A percentile compares a stretch with the other conserved stretches of the same genome.
These are phyloP conservation scores for Galium porrigens DNA, from an alignment of 305 asterid species.

Conservation along the genomic window DNA sequence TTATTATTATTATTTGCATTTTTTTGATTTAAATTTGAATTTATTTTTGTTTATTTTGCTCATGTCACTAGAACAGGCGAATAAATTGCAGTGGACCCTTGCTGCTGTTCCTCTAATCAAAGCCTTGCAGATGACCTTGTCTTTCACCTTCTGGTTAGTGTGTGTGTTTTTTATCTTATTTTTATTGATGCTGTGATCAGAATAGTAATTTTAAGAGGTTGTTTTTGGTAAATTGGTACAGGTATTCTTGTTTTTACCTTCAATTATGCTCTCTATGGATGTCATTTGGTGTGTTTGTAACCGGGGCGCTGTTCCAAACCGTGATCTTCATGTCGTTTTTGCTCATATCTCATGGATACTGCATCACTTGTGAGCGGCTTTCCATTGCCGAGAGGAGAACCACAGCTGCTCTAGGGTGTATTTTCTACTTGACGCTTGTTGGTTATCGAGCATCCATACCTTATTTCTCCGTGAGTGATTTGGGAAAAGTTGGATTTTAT, in stretches of 20 bases:
- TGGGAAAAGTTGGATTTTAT: background rate
- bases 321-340: constrained; percentile 46
- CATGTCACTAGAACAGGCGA: constrained; percentile 40
- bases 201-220: background rate
- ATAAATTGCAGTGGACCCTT: constrained; percentile 74
- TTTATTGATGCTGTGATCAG: background rate
- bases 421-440: constrained; percentile 63
- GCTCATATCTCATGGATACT: constrained; percentile 68
- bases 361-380: constrained; percentile 69
- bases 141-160: constrained; percentile 72
- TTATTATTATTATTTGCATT: background rate
- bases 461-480: constrained; percentile 56
- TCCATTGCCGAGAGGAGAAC: constrained; percentile 54
- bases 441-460: constrained; percentile 77
- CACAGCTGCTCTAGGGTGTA: constrained; percentile 44
- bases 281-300: constrained; percentile 75
- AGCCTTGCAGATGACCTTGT: constrained; percentile 55
- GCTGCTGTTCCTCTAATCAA: constrained; percentile 64
- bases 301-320: constrained; percentile 62
- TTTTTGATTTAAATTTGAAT: constrained; percentile 6
- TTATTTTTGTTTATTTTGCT: constrained; percentile 3
- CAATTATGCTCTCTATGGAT: constrained; percentile 72
- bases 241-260: constrained; percentile 56
- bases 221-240: constrained; percentile 17
- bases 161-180: too few relatives aligned